Conservation (phyloP, 805 yeast species). For the Ogataea pini region DNA sequence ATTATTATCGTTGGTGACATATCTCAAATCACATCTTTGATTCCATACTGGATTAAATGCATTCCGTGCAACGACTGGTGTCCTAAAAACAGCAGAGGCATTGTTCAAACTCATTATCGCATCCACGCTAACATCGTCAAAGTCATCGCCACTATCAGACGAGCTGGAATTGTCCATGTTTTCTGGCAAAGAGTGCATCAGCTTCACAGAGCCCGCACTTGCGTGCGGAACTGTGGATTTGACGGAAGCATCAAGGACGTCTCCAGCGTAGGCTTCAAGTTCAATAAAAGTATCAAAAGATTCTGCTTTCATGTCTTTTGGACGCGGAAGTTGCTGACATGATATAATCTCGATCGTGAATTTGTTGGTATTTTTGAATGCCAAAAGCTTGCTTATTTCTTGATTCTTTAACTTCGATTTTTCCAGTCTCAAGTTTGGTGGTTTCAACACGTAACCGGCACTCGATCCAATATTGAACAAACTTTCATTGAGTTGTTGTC, state of each 20-base stretch:
- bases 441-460: constrained; percentile 82
- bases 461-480: constrained; percentile 62
- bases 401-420: constrained; percentile 22
- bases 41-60: constrained; percentile 92
- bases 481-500: constrained; percentile 86
- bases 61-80: constrained; percentile 52
- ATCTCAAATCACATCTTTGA: constrained; percentile 44
- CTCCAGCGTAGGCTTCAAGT: constrained; percentile 57
- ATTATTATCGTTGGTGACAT: constrained; percentile 40
- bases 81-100: constrained; percentile 31
- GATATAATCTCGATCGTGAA: constrained; percentile 59
- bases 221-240: constrained; percentile 1
- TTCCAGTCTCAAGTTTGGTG: constrained; percentile 34
- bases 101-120: constrained; percentile 5
- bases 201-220: constrained; percentile 13
- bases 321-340: constrained; percentile 82
- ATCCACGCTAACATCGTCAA: constrained; percentile 1
- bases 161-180: not conserved
- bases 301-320: constrained; percentile 48
- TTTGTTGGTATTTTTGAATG: constrained; percentile 10
- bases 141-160: not conserved
- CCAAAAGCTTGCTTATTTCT: constrained; percentile 24
- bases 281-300: constrained; percentile 61
- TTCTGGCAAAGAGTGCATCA: not conserved
- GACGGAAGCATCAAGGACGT: constrained; percentile 18